phyloP scores from a whole-genome alignment of 345 rosid genomes.

The Ceriops tagal region DNA sequence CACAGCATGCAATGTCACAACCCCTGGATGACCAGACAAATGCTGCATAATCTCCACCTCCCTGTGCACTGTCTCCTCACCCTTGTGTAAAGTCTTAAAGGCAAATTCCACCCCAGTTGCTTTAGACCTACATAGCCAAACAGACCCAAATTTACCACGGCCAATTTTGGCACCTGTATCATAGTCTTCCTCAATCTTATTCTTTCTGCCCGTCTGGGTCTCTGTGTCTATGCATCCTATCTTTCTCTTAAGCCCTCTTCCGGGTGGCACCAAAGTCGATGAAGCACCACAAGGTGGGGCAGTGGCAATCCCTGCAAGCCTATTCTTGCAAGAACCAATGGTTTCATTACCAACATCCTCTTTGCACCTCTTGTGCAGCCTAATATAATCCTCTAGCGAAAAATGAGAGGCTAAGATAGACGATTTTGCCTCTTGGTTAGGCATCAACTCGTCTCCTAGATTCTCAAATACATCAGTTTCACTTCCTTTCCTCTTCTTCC shows the following conservation, averaged over 20 bases:
- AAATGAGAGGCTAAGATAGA: conserved; percentile 59
- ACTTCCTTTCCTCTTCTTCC: conserved; percentile 93
- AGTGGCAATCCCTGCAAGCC: conserved; percentile 80
- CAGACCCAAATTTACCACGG: conserved; percentile 84
- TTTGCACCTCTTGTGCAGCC: conserved; percentile 75
- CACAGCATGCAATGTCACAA: conserved; percentile 80
- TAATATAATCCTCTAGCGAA: conserved; percentile 71
- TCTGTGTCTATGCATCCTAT: conserved; percentile 85
- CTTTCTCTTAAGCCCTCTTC: conserved; percentile 95
- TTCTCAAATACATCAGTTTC: conserved; percentile 47
- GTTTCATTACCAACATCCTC: conserved; percentile 54
- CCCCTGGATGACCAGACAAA: conserved; percentile 85
- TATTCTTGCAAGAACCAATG: conserved; percentile 60
- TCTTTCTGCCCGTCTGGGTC: conserved; percentile 76
- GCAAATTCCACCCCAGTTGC: conserved; percentile 60
- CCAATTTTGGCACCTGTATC: conserved; percentile 54
- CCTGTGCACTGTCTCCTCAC: conserved; percentile 84
- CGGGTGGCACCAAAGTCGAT: conserved; percentile 53
- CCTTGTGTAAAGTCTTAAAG: conserved; percentile 77
- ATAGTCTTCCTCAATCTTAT: conserved; percentile 74
- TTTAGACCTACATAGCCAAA: conserved; percentile 65
- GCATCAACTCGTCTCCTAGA: conserved; percentile 29
- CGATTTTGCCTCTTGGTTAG: conserved; percentile 36
- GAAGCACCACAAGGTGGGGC: conserved; percentile 94
- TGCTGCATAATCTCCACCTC: conserved; percentile 99